phyloP scores from a whole-genome alignment of 2,329 filamentous ascomycete species.

The Colletotrichum lini region DNA sequence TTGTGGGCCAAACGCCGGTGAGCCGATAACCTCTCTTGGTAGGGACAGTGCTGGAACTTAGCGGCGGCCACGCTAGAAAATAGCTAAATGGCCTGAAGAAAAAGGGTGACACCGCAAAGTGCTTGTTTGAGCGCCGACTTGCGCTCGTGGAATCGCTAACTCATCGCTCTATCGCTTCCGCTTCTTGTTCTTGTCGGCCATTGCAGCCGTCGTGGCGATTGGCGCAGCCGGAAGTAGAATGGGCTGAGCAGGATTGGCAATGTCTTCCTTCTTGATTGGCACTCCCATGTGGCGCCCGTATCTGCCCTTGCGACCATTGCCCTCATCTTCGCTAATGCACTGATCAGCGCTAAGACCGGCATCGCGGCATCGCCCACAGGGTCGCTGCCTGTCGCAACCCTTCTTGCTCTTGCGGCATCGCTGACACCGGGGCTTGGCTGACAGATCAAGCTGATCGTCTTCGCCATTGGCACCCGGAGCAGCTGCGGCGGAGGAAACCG shows the following conservation, averaged over 20 bases:
- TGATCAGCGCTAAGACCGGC: conserved; percentile 93
- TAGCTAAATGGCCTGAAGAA: not conserved
- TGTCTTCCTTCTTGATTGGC: conserved; percentile 72
- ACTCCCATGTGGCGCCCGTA: conserved; percentile 84
- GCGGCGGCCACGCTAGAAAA: not conserved
- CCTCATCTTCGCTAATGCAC: conserved; percentile 97
- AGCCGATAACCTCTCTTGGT: conserved; percentile 16
- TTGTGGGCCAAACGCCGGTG: conserved; percentile 22
- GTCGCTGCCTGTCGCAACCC: conserved; percentile 95
- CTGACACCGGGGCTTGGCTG: conserved; percentile 96
- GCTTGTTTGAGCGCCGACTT: not conserved
- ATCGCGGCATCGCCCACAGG: conserved; percentile 95
- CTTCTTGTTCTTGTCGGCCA: conserved; percentile 73
- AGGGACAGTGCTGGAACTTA: conserved; percentile 22
- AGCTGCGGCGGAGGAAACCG: conserved; percentile 71
- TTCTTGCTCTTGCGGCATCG: conserved; percentile 99
- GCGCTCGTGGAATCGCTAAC: not conserved
- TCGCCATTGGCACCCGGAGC: conserved; percentile 75
- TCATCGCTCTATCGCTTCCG: conserved; percentile 66
- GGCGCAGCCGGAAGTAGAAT: conserved; percentile 61
- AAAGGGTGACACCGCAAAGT: not conserved
- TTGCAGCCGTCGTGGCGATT: conserved; percentile 53
- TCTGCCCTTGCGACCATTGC: conserved; percentile 95
- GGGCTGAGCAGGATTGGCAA: conserved; percentile 53
- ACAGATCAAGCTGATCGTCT: conserved; percentile 92